A percentile compares a stretch with the other conserved stretches of the same genome.
These are phyloP conservation scores for Tubosaeta sp. DNA, from an alignment of 768 basidiomycete species.

Conservation along the genomic window DNA sequence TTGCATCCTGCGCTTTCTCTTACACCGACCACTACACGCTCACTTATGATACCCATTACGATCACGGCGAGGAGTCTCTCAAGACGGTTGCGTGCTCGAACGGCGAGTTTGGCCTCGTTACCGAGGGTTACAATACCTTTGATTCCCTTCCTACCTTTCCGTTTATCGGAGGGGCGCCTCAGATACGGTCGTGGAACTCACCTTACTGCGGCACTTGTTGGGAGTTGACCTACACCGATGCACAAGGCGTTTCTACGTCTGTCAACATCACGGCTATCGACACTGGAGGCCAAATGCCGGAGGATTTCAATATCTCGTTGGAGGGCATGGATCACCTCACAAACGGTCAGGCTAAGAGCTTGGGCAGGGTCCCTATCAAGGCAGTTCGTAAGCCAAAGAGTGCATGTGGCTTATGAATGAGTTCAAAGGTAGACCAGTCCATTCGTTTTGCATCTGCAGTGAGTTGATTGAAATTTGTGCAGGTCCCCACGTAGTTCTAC, in stretches of 20 bases:
- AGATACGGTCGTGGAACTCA: conserved; percentile 50
- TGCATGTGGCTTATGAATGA: conserved; percentile 11
- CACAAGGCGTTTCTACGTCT: conserved; percentile 27
- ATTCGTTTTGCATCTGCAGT: neutral
- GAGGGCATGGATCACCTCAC: conserved; percentile 37
- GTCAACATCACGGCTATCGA: conserved; percentile 54
- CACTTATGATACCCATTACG: conserved; percentile 49
- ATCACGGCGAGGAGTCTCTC: conserved; percentile 38
- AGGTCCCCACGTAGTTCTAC: neutral
- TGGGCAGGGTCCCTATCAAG: conserved; percentile 26
- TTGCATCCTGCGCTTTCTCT: conserved; percentile 4
- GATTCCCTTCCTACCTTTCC: conserved; percentile 54
- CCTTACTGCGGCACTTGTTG: conserved; percentile 57
- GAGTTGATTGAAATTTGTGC: neutral
- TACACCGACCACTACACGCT: conserved; percentile 19
- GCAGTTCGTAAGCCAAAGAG: conserved; percentile 15
- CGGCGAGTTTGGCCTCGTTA: conserved; percentile 48
- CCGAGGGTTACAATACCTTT: conserved; percentile 45
- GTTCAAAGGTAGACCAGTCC: neutral
- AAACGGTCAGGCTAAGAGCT: conserved; percentile 17
- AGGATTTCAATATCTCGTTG: conserved; percentile 36
- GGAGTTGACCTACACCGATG: conserved; percentile 44
- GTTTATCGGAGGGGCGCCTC: conserved; percentile 51
- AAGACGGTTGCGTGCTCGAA: conserved; percentile 46
- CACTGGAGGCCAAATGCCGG: conserved; percentile 26